Evolutionary conservation across 2,329 filamentous ascomycete genomes (phyloP), one percentile per base, ranked within the genome.

Genomic region (Phaeoacremonium minimum): DNA sequence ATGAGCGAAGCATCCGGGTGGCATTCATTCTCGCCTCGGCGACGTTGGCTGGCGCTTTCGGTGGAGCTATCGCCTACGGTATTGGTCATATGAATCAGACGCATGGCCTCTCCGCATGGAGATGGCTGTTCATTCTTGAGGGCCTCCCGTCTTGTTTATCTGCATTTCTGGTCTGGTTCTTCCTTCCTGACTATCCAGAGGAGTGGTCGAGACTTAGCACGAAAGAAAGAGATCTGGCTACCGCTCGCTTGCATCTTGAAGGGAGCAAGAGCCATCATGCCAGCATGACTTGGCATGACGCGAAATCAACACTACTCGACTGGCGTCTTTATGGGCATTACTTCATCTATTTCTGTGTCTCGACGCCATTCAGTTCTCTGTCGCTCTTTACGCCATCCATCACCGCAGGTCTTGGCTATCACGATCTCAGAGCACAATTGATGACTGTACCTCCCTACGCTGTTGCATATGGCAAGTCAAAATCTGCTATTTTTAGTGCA

Each of bases 21-120:
- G 82, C 82, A 3, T 80, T 85, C 41, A 74, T 89, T 2, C 80
- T 88, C 40, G 76, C 81, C 13, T 77, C 71, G 13, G 79, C 83
- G 2, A 84, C 85, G 0, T 66, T 87, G 1, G 81, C 83, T 0
- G 84, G 85, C 6, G 84, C 84, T 13, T 87, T 80, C 45, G 83
- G 84, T 7, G 85, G 85, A 3, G 70, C 86, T 2, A 73, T 89
- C 7, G 85, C 85, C 1, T 87, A 82, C 42, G 83, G 70, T 1
- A 82, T 88, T 42, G 80, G 81, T 0, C 79, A 83, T 49, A 84
- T 89, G 76, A 79, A 87, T 46, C 71, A 75, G 6, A 57, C 74
- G 2, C 58, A 63, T 1, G 82, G 82, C 3, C 66, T 81, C 15
- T 66, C 71, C 4, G 85, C 78, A 9, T 26, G 22, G 22, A 26